Evolutionary conservation across 495 filamentous ascomycete species (phyloP).

Genomic region (Endocarpon pusillum): DNA sequence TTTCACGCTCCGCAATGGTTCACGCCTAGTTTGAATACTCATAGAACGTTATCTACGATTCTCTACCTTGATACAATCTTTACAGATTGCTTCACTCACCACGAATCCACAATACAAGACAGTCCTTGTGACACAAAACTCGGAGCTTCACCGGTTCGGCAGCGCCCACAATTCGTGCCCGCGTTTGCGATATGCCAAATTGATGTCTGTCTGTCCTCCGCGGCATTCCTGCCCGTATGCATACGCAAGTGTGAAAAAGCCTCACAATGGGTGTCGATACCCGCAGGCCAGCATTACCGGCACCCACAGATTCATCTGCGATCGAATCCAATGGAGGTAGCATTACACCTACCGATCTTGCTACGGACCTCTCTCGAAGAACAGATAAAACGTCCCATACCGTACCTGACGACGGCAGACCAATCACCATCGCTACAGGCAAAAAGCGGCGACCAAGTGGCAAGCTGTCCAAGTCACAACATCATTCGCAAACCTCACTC

Average conservation of each 20-base stretch:
- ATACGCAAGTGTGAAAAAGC: not conserved
- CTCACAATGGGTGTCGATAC: conserved; percentile 55
- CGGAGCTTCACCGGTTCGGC: too few relatives aligned
- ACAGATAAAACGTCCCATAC: conserved; percentile 75
- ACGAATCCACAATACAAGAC: too few relatives aligned
- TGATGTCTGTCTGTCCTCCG: too few relatives aligned
- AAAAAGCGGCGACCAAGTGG: conserved; percentile 35
- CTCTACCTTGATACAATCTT: too few relatives aligned
- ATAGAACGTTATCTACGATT: too few relatives aligned
- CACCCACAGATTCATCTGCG: conserved; percentile 63
- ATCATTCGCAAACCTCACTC: conserved; percentile 73
- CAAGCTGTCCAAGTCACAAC: conserved; percentile 30
- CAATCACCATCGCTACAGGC: conserved; percentile 68
- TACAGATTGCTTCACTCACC: too few relatives aligned
- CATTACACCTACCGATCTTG: conserved; percentile 53
- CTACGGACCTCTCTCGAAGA: conserved; percentile 56
- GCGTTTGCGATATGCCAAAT: too few relatives aligned
- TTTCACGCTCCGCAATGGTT: too few relatives aligned
- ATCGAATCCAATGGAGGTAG: conserved; percentile 36
- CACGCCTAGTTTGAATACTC: too few relatives aligned
- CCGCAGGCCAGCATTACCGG: conserved; percentile 52
- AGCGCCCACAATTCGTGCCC: too few relatives aligned
- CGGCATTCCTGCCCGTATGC: not conserved
- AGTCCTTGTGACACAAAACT: too few relatives aligned
- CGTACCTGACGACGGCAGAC: conserved; percentile 88